phyloP scores from a whole-genome alignment of 1,284 basidiomycete species.

The Earliella scabrosa region DNA sequence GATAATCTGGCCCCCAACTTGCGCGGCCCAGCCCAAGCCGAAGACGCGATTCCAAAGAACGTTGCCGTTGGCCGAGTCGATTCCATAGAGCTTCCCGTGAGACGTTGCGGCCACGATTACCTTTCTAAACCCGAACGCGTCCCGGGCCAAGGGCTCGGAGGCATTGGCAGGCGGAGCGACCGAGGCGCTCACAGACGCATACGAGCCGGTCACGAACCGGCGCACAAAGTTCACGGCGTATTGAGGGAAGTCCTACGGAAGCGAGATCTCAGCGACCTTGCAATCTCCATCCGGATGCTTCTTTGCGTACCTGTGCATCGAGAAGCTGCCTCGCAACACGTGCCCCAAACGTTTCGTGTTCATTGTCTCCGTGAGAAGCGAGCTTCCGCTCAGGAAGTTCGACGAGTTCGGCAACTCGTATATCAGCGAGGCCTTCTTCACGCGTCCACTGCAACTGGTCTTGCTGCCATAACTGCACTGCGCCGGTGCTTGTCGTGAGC shows the following conservation, averaged over 20 bases:
- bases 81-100: conserved; percentile 80
- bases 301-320: conserved; percentile 55
- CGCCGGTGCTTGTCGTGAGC: conserved; percentile 78
- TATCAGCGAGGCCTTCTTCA: conserved; percentile 80
- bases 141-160: conserved; percentile 55
- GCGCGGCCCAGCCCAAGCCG: conserved; percentile 64
- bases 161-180: conserved; percentile 43
- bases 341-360: conserved; percentile 60
- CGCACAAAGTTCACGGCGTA: conserved; percentile 71
- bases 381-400: conserved; percentile 77
- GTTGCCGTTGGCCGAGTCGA: conserved; percentile 80
- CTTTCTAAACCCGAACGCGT: conserved; percentile 90
- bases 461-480: conserved; percentile 78
- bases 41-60: conserved; percentile 79
- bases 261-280: conserved; percentile 4
- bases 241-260: conserved; percentile 66
- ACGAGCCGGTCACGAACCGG: conserved; percentile 78
- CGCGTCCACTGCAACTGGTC: conserved; percentile 74
- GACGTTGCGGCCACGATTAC: conserved; percentile 77
- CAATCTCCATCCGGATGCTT: background rate
- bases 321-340: conserved; percentile 64
- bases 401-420: conserved; percentile 71
- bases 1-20: conserved; percentile 55
- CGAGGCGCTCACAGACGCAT: conserved; percentile 50
- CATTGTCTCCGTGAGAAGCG: conserved; percentile 42